A percentile compares a stretch with the other conserved stretches of the same genome.
Evolutionary conservation across 2,329 filamentous ascomycete genomes (phyloP).

Genomic region (Fusarium circinatum): DNA sequence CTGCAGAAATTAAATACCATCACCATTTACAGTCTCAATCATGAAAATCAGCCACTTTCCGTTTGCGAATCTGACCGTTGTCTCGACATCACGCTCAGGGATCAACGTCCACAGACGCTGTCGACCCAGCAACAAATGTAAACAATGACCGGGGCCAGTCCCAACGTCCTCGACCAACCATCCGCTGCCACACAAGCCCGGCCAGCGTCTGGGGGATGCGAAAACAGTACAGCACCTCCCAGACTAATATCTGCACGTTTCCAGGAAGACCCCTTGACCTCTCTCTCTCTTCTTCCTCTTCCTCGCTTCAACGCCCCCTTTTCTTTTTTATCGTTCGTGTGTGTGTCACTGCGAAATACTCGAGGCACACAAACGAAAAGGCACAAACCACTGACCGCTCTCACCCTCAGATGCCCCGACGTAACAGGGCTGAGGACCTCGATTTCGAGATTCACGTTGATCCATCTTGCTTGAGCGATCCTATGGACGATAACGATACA

Average conservation of each 20-base stretch:
- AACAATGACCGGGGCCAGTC: slow-evolving; percentile 46
- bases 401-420: slow-evolving; percentile 44
- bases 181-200: slow-evolving; percentile 40
- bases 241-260: slow-evolving; percentile 39
- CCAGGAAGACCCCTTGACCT: slow-evolving; percentile 33
- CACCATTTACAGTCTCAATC: background rate
- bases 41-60: slow-evolving; percentile 12
- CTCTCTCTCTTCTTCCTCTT: background rate
- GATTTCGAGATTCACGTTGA: slow-evolving; percentile 63
- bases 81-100: slow-evolving; percentile 25
- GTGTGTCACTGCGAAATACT: slow-evolving; percentile 31
- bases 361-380: slow-evolving; percentile 24
- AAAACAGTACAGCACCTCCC: background rate
- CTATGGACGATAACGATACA: slow-evolving; percentile 52
- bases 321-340: slow-evolving; percentile 18
- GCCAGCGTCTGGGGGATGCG: background rate
- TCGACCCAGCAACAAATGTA: slow-evolving; percentile 51
- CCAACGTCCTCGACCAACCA: slow-evolving; percentile 46
- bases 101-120: slow-evolving; percentile 21
- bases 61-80: slow-evolving; percentile 21
- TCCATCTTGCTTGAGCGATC: slow-evolving; percentile 54
- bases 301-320: slow-evolving; percentile 17
- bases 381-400: slow-evolving; percentile 6
- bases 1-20: background rate
- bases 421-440: slow-evolving; percentile 47